Conservation (phyloP, 768 basidiomycete species). For the Termitomyces sp. region DNA sequence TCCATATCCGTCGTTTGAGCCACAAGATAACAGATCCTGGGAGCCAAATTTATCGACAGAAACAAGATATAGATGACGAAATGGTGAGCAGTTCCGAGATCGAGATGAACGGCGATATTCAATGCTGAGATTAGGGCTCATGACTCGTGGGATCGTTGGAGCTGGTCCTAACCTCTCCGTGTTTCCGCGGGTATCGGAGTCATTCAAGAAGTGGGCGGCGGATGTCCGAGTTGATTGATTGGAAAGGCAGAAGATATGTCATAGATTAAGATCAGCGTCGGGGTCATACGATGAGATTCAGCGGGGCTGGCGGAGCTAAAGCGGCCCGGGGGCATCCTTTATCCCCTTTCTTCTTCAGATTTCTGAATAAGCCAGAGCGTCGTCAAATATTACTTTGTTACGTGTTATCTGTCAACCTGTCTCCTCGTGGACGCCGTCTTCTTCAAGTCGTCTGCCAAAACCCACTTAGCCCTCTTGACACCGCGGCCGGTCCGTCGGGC, state of each 20-base stretch:
- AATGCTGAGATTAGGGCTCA: not conserved
- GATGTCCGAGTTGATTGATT: no score
- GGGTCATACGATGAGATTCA: not conserved
- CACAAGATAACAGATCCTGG: no score
- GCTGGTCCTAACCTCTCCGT: not conserved
- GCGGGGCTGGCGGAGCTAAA: not conserved
- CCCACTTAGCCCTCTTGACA: no score
- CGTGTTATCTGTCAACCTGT: not conserved
- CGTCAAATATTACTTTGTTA: not conserved
- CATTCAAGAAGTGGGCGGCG: no score
- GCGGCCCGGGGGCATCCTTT: not conserved
- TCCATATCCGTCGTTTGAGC: no score
- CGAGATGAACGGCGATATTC: not conserved
- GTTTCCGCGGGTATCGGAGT: not conserved
- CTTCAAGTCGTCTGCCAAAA: no score
- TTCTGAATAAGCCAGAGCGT: not conserved
- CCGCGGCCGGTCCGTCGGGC: no score
- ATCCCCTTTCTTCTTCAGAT: no score
- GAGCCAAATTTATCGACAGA: no score
- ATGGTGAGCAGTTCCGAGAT: no score
- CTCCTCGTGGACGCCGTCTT: no score
- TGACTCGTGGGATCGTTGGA: not conserved
- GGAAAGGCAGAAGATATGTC: not conserved
- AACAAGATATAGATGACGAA: not conserved
- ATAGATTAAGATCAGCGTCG: not conserved